Evolutionary conservation across 225 moss, liverwort and hornwort species (phyloP).

Genomic region (Asterella californica): DNA sequence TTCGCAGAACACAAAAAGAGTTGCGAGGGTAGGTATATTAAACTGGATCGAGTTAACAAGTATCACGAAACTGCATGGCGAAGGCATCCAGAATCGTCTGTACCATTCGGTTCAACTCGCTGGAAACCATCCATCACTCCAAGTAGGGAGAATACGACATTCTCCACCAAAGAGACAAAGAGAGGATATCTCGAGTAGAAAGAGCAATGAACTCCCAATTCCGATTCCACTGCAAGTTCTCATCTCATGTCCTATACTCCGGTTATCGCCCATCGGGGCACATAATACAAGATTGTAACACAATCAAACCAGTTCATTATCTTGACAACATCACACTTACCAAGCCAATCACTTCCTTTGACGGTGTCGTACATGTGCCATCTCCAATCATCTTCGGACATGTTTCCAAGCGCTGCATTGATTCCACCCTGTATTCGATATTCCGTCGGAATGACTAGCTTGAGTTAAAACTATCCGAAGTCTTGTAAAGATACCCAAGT

Average conservation of each 20-base stretch:
- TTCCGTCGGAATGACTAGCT: background rate
- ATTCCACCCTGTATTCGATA: slow-evolving; percentile 67
- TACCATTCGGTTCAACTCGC: no score
- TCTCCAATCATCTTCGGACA: slow-evolving; percentile 98
- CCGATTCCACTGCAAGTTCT: background rate
- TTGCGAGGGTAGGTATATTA: background rate
- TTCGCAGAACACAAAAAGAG: background rate
- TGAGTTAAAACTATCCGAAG: background rate
- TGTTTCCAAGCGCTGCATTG: slow-evolving; percentile 95
- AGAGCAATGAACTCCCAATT: no score
- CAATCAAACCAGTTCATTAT: no score
- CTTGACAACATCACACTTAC: slow-evolving; percentile 27
- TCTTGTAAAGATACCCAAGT: background rate
- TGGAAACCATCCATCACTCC: no score
- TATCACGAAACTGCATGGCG: no score
- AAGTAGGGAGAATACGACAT: no score
- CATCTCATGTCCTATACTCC: background rate
- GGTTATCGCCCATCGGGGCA: no score
- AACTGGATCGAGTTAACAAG: no score
- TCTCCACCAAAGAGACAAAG: no score
- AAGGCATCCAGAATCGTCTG: no score
- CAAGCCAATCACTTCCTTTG: slow-evolving; percentile 97
- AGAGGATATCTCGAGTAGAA: no score
- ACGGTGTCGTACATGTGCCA: slow-evolving; percentile 99
- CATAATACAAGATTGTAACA: no score